phyloP scores from a whole-genome alignment of 2,329 filamentous ascomycete genomes.

The Cladophialophora carrionii region DNA sequence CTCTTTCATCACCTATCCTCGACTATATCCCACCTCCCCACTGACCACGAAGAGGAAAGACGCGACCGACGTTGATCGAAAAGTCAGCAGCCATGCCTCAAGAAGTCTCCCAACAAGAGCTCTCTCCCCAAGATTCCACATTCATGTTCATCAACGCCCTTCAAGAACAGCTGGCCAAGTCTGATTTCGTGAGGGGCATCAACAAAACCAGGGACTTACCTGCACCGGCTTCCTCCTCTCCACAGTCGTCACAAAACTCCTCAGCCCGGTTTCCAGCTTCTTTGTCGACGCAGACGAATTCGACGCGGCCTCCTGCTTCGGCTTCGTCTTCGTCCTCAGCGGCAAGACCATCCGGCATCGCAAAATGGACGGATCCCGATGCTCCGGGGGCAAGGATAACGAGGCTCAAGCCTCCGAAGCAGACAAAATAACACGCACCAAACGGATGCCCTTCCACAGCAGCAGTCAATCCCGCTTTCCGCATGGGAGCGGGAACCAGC shows the following conservation, averaged over 20 bases:
- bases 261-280: background rate
- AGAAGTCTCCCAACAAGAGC: constrained; percentile 1
- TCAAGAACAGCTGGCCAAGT: constrained; percentile 27
- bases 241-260: background rate
- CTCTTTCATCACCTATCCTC: background rate
- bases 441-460: background rate
- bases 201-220: constrained; percentile 11
- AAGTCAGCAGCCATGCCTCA: constrained; percentile 8
- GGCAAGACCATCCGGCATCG: background rate
- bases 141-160: constrained; percentile 26
- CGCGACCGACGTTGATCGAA: background rate
- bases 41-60: constrained; percentile 3
- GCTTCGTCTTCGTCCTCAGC: background rate
- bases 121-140: constrained; percentile 22
- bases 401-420: constrained; percentile 22
- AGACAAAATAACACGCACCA: constrained; percentile 10
- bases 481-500: background rate
- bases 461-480: background rate
- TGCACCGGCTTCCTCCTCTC: constrained; percentile 6
- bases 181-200: constrained; percentile 17
- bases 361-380: constrained; percentile 10
- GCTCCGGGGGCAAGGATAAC: constrained; percentile 21
- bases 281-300: background rate
- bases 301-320: background rate
- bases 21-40: background rate